Evolutionary conservation across 73 alveolate genomes (phyloP), one percentile per base, ranked within the genome.

Genomic region (Paramecium sexaurelia): DNA sequence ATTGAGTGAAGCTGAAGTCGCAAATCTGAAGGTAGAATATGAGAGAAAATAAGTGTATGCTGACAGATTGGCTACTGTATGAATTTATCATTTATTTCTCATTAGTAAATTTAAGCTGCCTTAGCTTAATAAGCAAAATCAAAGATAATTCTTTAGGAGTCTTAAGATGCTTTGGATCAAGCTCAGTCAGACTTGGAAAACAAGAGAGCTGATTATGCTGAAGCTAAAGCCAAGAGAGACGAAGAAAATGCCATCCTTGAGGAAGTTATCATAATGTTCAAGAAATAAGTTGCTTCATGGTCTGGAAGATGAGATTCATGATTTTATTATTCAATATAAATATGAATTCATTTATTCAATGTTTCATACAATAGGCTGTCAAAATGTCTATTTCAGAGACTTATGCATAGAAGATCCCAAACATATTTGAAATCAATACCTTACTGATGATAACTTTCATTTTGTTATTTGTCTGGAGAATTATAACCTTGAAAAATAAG

Each of bases 211-310:
- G 68, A 32, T 11, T 78, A 78, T 78, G 90, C 90, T 78, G 90
- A 37, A 78, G 90, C 68, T 17, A 78, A 78, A 45, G 90, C 90
- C 66, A 78, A 78, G 71, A 78, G 90, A 78, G 90, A 78, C 22
- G 90, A 78, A 43, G 90, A 78, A 45, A 78, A 78, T 40, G 90
- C 73, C 75, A 78, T 78, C 51, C 71, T 78, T 24, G 68, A 45
- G 20, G 39, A 78, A 78, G 90, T 78, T 19, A 78, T 78, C 90
- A 43, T 26, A 3, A 78, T 78, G 73, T 78, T 78, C 90, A 78
- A 78, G 73, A 78, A 78, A 78, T 43, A 78, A 78, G 90, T 78
- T 9, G 90, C 90, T 29, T 78, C 90, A 78, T 78, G 90, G 90
- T 40, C 75, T 26, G 90, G 90, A 78, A 78, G 90, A 78, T 78